phyloP scores from a whole-genome alignment of 306 rosid genomes.

The Notholithocarpus densiflorus region DNA sequence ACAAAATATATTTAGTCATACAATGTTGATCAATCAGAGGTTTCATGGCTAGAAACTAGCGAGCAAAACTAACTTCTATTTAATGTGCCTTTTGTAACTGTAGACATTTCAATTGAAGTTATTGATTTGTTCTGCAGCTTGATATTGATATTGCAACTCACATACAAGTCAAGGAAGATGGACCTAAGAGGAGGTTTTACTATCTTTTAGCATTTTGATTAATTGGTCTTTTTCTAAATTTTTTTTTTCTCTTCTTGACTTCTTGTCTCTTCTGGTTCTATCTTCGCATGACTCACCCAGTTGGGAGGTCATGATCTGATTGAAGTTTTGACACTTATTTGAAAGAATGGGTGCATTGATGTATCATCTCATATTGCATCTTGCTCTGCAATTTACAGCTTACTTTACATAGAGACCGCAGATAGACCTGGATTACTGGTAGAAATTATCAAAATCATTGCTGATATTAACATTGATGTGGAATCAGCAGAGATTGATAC shows the following conservation, averaged over 20 bases:
- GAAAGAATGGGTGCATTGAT: constrained; percentile 12
- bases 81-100: constrained; percentile 3
- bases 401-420: constrained; percentile 87
- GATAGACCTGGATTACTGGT: constrained; percentile 88
- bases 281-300: neutral
- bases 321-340: constrained; percentile 5
- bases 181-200: constrained; percentile 86
- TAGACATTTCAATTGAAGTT: constrained; percentile 9
- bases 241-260: neutral
- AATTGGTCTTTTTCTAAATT: neutral
- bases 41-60: neutral
- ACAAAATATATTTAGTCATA: neutral
- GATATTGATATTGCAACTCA: constrained; percentile 75
- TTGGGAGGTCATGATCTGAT: constrained; percentile 7
- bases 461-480: constrained; percentile 87
- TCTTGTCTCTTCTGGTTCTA: neutral
- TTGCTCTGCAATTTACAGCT: constrained; percentile 46
- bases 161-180: constrained; percentile 79
- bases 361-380: constrained; percentile 24
- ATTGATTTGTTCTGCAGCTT: constrained; percentile 48
- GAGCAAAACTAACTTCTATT: neutral
- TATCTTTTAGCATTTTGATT: neutral
- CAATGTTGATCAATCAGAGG: neutral
- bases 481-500: constrained; percentile 96
- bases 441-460: constrained; percentile 79